Evolutionary conservation across 768 basidiomycete genomes (phyloP), one percentile per base, ranked within the genome.

Genomic region (Macrolepiota albuminosa): DNA sequence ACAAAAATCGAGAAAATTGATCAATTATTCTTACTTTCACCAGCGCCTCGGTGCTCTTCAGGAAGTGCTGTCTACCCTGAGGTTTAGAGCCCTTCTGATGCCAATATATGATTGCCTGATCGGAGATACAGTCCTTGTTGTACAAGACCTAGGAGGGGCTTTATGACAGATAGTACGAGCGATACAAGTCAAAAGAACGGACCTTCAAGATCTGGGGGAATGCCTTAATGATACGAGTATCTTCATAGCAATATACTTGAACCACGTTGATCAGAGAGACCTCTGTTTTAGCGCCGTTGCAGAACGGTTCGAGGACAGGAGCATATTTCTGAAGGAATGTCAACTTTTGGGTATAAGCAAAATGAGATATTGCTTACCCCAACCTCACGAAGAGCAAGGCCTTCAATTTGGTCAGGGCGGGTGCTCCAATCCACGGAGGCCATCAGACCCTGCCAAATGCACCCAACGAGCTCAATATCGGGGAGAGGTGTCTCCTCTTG

Each of bases 51-150:
- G 93, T 89, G 59, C 81, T 85, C 76, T 93, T 95, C 66, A 98
- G 76, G 81, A 99, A 98, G 72, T 95, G 91, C 73, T 97, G 94
- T 69, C 89, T 87, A 52, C 95, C 96, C 73, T 98, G 93, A 0
- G 93, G 85, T 75, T 94, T 97, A 51, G 95, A 90, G 54, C 97
- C 96, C 76, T 99, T 99, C 76, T 92, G 88, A 75, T 93, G 81
- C 96, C 96, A 99, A 74, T 97, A 98, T 61, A 98, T 89, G 69
- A 99, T 95, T 61, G 95, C 95, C 70, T 95, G 89, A 69, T 95
- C 94, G 57, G 94, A 91, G 66, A 98, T 82, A 74, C 94, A 94
- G 68, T 99, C 96, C 68, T 91, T 87, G 77, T 95, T 95, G 78
- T 97, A 98, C 73, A 98, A 80, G 66, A 95, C 88, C 92, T 94